A percentile compares a stretch with the other conserved stretches of the same genome.
Evolutionary conservation across 2,329 filamentous ascomycete genomes (phyloP).

Genomic region (Fusarium sp.): DNA sequence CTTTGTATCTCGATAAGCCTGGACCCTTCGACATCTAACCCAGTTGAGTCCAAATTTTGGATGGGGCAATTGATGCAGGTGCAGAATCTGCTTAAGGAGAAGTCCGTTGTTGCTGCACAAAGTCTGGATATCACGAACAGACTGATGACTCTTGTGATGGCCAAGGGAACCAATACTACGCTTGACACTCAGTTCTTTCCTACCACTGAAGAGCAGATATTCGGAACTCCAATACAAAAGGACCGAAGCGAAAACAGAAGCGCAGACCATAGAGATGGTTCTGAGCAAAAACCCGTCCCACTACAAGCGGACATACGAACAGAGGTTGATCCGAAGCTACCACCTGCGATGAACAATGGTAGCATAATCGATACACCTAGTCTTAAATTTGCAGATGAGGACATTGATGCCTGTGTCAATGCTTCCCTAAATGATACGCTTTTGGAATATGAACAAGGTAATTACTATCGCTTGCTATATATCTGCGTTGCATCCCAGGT

Average conservation of each 20-base stretch:
- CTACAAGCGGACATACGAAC: too few relatives aligned
- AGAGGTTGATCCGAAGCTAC: fast-evolving
- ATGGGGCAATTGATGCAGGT: neutral
- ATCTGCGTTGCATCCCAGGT: too few relatives aligned
- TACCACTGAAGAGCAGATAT: too few relatives aligned
- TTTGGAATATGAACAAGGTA: too few relatives aligned
- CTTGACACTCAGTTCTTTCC: fast-evolving
- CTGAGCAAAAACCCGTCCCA: too few relatives aligned
- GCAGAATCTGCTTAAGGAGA: neutral
- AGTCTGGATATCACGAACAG: neutral
- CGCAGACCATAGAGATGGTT: fast-evolving
- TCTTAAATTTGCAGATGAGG: too few relatives aligned
- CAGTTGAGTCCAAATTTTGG: fast-evolving
- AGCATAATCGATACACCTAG: neutral
- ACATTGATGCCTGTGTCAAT: fast-evolving
- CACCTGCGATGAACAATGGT: neutral
- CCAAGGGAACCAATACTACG: neutral
- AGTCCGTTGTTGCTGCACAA: neutral
- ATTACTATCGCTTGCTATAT: too few relatives aligned
- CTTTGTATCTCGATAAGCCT: neutral
- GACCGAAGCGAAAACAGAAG: too few relatives aligned
- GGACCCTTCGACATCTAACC: neutral
- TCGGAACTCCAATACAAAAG: neutral
- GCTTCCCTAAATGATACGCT: too few relatives aligned
- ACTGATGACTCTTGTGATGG: neutral